A percentile compares a stretch with the other conserved stretches of the same genome.
Conservation (phyloP, 768 basidiomycete species). For the Gelatoporia subvermispora region DNA sequence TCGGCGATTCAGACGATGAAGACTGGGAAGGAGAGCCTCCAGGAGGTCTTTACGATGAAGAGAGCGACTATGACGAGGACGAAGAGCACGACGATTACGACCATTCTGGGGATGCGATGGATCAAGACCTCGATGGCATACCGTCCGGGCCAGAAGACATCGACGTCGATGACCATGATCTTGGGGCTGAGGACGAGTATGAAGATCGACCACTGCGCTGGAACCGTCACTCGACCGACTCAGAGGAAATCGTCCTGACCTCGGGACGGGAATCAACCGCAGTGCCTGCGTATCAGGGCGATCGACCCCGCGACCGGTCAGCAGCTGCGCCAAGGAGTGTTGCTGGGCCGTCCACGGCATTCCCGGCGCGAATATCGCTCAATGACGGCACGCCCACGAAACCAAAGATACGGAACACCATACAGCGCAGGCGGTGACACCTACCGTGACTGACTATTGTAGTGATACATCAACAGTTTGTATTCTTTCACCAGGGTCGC, state of each 20-base stretch:
- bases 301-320: constrained; percentile 5
- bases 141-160: constrained; percentile 50
- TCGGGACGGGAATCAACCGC: too few species aligned
- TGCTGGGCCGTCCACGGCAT: constrained; percentile 7
- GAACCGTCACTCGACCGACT: constrained; percentile 6
- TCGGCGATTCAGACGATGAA: constrained; percentile 68
- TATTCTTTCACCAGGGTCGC: too few species aligned
- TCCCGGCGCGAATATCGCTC: constrained; percentile 28
- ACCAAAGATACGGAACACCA: constrained; percentile 44
- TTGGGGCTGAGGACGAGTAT: constrained; percentile 26
- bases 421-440: constrained; percentile 42
- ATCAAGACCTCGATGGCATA: constrained; percentile 48
- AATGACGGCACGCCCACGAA: constrained; percentile 59
- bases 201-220: constrained; percentile 11
- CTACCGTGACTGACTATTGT: not conserved
- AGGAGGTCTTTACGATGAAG: constrained; percentile 69
- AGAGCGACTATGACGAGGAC: constrained; percentile 51
- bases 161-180: constrained; percentile 52
- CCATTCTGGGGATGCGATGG: constrained; percentile 67
- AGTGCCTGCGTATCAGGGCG: constrained; percentile 3
- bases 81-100: constrained; percentile 50
- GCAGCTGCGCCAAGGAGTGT: constrained; percentile 4
- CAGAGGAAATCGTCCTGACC: not conserved
- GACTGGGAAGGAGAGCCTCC: constrained; percentile 81
- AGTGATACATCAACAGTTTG: constrained; percentile 1